Evolutionary conservation across 2,329 filamentous ascomycete species (phyloP), one percentile per base, ranked within the genome.

Genomic region (Tolypocladium pustulatum): DNA sequence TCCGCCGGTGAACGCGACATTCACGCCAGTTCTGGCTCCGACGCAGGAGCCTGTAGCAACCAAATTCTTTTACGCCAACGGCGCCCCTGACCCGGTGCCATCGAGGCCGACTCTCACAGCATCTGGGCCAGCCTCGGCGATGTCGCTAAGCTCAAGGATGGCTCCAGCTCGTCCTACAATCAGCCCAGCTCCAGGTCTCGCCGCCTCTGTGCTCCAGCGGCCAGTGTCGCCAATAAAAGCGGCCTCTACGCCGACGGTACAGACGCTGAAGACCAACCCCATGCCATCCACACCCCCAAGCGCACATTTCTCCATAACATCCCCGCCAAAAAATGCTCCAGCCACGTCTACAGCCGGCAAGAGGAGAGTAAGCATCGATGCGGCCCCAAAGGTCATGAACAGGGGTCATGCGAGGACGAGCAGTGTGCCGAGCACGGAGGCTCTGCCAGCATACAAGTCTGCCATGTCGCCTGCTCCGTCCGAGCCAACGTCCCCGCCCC

Each of bases 1-100:
- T 58, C 73, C 64, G 57, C 70, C 68, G 8, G 58, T 60, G 12
- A 65, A 65, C 36, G 65, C 64, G 9, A 62, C 69, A 15, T 68
- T 73, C 57, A 70, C 72, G 1, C 72, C 76, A 5, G 63, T 72
- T 32, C 65, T 72, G 20, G 64, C 66, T 36, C 67, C 71, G 20
- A 68, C 68, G 4, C 69, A 73, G 53, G 76, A 79, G 60, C 70
- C 72, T 38, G 62, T 70, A n/a, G 66, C 77, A 8, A 78, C 78
- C 72, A 90, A 89, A 68, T 91, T 92, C 75, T 85, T 91, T 70
- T 88, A 91, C 69, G 89, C 87, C 60, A 88, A 90, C 70, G 85
- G 86, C 36, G 75, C 75, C 17, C 81, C 82, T 2, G 80, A 85
- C 58, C 60, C 78, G 9, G 17, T 10, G 25, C 63, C 68, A 10